Evolutionary conservation across 2,329 filamentous ascomycete genomes (phyloP).

Genomic region (Gliomastix tumulicola): DNA sequence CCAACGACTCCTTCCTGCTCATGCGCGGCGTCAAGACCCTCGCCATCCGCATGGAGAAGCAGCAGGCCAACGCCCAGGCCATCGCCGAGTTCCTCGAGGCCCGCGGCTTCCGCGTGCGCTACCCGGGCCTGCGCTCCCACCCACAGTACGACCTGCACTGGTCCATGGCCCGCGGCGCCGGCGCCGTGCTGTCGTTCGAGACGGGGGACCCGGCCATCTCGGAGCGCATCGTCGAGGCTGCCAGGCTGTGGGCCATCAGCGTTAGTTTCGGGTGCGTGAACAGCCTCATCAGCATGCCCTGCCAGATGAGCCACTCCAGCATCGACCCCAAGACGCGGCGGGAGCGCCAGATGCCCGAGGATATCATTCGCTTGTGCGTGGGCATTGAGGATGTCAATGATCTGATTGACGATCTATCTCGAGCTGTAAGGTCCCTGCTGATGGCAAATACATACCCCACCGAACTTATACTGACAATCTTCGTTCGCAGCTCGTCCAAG

Average conservation of each 20-base stretch:
- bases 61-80: conserved; percentile 83
- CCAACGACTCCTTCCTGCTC: conserved; percentile 93
- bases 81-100: conserved; percentile 90
- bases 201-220: conserved; percentile 79
- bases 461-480: too few relatives aligned
- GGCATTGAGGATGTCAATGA: conserved; percentile 93
- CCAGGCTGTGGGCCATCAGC: conserved; percentile 87
- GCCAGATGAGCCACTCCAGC: conserved; percentile 98
- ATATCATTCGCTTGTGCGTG: conserved; percentile 91
- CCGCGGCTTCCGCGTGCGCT: conserved; percentile 90
- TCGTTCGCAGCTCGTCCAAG: conserved; percentile 71
- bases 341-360: conserved; percentile 90
- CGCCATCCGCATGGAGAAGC: conserved; percentile 97
- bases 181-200: conserved; percentile 92
- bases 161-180: conserved; percentile 89
- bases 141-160: conserved; percentile 95
- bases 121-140: conserved; percentile 88
- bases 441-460: too few relatives aligned
- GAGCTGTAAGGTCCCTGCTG: conserved; percentile 61
- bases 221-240: conserved; percentile 89
- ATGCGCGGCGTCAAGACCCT: conserved; percentile 95
- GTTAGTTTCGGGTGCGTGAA: conserved; percentile 99
- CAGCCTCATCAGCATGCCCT: conserved; percentile 98
- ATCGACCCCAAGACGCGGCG: conserved; percentile 91
- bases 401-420: conserved; percentile 84